Evolutionary conservation across 2,329 filamentous ascomycete species (phyloP), one percentile per base, ranked within the genome.

Genomic region (Immersiporthe knoxdaviesiana): DNA sequence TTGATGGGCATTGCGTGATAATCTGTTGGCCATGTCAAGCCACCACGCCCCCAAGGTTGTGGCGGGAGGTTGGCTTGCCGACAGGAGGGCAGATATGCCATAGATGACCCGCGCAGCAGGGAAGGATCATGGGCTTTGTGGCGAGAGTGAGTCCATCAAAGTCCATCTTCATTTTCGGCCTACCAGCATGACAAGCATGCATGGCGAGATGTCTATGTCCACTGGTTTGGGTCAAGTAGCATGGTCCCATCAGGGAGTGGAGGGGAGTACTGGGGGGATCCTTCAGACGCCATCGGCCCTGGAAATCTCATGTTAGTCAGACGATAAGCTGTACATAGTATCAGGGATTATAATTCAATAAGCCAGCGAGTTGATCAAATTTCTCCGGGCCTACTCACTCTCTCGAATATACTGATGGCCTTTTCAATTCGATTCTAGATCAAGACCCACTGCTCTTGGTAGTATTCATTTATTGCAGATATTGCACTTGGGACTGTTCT

Each of bases 131-230:
- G 30, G 12, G 21, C 37, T n/a, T 37, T 16, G 4, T 2, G 12
- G n/a, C n/a, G 24, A 44, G 18, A 52, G 60, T 56, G 16, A 52
- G 60, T 64, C 60, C 52, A 56, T 30, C 52, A 54, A 27, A 54
- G 27, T 27, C 50, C 10, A 27, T 67, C 54, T 54, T 54, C 61
- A 62, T 68, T 65, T 65, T 37, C 61, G 18, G 62, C 52, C 30
- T 62, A 65, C 39, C 44, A 44, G 47, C 65, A 54, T 35, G 47
- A 4, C 35, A 35, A n/a, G n/a, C 47, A 62, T 62, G 59, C 16
- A 63, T 65, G 56, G 62, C 44, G 37, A 68, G 66, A 62, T 68
- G 61, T 56, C 41, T 44, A 44, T 58, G 27, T 21, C 62, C 41
- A n/a, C 21, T 35, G 24, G 16, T n/a, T 10, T 35, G 44, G 62